Base-by-base conservation (phyloP, 306 rosid genomes). In the Glycine latifolia region DNA sequence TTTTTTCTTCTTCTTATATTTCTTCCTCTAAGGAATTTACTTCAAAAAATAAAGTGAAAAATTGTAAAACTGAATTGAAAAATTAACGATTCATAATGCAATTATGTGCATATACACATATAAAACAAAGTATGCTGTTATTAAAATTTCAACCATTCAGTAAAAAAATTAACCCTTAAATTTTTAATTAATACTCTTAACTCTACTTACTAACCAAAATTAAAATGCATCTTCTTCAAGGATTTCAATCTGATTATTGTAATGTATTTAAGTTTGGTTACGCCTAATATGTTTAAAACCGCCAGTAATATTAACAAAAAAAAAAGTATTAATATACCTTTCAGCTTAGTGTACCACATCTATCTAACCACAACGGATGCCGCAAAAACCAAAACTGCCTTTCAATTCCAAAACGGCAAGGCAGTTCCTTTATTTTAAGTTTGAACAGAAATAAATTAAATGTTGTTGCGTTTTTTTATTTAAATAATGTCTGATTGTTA, bases 351-450 rank as follows among this genome's bases (percentile, higher is more conserved):
- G 15, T 14, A 43, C 5, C 82, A 67, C 58, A 77, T 83, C 16
- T 43, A 77, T 77, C 86, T 83, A 81, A 50, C 53, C 71, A 84
- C 67, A 88, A 78, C 14, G 50, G 91, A 70, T 83, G 82, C 37
- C 61, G 15, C 73, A 83, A 54, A 83, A 85, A 88, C 84, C 91
- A 85, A 85, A 85, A 72, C 77, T 59, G 86, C 60, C 86, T 76
- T 67, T 53, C 44, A 10, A 10, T 56, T 77, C 86, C 83, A 83
- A 83, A 83, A 81, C 89, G 86, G 81, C 86, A 73, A 81, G 26
- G 82, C 77, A 83, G 61, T 55, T 71, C 4, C 59, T n/a, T 6
- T 63, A 47, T 12, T 77, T 67, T 39, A 39, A 39, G 44, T 39
- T 39, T 39, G 73, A 81, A 54, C 50, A 16, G 33, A 20, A 77